Conservation (phyloP, 1,139 yeast genomes). For the Komagataea norvegica region DNA sequence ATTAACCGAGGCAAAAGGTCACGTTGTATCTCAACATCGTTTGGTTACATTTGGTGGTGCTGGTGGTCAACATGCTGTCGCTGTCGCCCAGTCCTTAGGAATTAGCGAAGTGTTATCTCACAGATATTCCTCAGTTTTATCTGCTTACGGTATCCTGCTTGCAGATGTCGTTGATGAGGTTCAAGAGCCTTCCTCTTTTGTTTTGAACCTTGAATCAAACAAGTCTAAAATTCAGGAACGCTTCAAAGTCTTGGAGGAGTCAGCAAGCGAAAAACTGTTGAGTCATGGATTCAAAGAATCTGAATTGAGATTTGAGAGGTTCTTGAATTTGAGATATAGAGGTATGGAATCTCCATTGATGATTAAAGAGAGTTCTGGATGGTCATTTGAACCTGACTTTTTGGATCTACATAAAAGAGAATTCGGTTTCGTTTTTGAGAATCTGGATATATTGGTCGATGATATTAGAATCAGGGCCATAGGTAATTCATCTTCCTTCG, state of each 20-base stretch:
- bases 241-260: constrained; percentile 28
- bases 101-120: constrained; percentile 44
- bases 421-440: constrained; percentile 60
- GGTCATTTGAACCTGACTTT: constrained; percentile 37
- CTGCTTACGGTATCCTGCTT: constrained; percentile 53
- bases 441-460: constrained; percentile 65
- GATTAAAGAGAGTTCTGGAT: constrained; percentile 39
- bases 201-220: constrained; percentile 31
- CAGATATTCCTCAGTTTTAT: constrained; percentile 48
- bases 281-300: constrained; percentile 43
- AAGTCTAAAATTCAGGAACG: constrained; percentile 27
- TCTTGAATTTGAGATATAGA: constrained; percentile 71
- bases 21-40: constrained; percentile 40
- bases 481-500: constrained; percentile 40
- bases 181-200: constrained; percentile 51
- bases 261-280: constrained; percentile 30
- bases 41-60: constrained; percentile 56
- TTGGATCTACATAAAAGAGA: constrained; percentile 53
- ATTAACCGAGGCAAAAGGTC: constrained; percentile 52
- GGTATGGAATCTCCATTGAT: constrained; percentile 87
- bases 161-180: constrained; percentile 62
- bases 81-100: constrained; percentile 46
- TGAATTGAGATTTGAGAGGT: constrained; percentile 49
- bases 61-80: constrained; percentile 54
- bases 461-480: constrained; percentile 74